Evolutionary conservation across 345 rosid genomes (phyloP), one percentile per base, ranked within the genome.

Genomic region (Reutealis trisperma): DNA sequence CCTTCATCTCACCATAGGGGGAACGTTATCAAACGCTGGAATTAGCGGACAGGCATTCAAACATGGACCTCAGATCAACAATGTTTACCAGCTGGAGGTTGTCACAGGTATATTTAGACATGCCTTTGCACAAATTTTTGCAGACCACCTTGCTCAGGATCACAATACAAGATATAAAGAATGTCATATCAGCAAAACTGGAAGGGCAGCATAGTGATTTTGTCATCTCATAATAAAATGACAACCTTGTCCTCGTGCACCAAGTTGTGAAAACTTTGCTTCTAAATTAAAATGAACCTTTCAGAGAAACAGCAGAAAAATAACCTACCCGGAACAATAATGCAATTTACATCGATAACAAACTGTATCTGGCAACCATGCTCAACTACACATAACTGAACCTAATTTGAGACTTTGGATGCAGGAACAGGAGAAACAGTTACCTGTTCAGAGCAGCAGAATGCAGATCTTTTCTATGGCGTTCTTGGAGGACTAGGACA

Each of bases 401-500:
- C 61, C 78, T 74, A 15, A 73, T n/a, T 41, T 58, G 74, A 55
- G 30, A 62, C 16, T 74, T 79, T 75, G 83, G 57, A 19, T 81
- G 87, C 91, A 96, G 99, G 99, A 70, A 96, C 86, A 74, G 99
- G 98, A 83, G 92, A 92, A 58, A 90, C 90, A 2, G 45, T 93
- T 60, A 88, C 89, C 77, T 96, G 97, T 88, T 92, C 97, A 30
- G 87, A 89, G 80, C 83, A 87, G 84, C 84, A 76, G 81, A 93
- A 96, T 69, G 78, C 91, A 58, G 97, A 94, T 72, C 97, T 96
- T 67, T 96, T 93, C 76, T 79, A 92, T 77, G 87, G 93, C 75
- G 93, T 88, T 71, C 93, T 96, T 82, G 98, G 99, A 9, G 99
- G 98, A 75, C 95, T 96, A 62, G 99, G 99, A 69, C 99, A 96